Evolutionary conservation across 306 rosid species (phyloP).

Genomic region (Pterocarpus macrocarpus): DNA sequence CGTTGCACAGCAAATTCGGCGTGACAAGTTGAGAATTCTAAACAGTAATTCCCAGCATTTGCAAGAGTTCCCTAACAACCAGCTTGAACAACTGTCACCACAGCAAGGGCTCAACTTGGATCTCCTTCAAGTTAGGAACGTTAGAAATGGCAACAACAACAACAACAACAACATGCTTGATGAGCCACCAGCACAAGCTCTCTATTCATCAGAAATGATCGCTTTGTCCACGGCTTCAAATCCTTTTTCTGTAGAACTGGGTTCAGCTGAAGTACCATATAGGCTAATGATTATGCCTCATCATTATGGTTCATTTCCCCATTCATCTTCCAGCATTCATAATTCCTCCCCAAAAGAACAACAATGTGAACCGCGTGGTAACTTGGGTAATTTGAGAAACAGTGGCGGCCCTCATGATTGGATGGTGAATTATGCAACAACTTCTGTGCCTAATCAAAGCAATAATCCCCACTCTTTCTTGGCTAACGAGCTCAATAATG

Average conservation of each 20-base stretch:
- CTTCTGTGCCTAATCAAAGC: slow-evolving; percentile 19
- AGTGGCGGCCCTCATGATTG: slow-evolving; percentile 48
- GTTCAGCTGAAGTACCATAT: slow-evolving; percentile 33
- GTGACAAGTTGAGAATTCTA: slow-evolving; percentile 79
- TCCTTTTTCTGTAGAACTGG: no score
- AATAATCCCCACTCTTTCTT: slow-evolving; percentile 44
- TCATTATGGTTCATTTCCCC: slow-evolving; percentile 39
- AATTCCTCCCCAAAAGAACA: slow-evolving; percentile 42
- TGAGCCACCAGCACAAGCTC: slow-evolving; percentile 38
- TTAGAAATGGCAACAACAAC: slow-evolving; percentile 40
- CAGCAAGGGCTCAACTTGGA: slow-evolving; percentile 55
- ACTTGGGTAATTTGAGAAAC: slow-evolving; percentile 52
- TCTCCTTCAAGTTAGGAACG: slow-evolving; percentile 58
- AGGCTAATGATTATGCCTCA: slow-evolving; percentile 36
- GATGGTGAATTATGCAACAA: slow-evolving; percentile 48
- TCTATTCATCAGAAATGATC: slow-evolving; percentile 49
- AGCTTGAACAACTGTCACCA: slow-evolving; percentile 46
- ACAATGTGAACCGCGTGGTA: no score
- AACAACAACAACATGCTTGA: slow-evolving; percentile 50
- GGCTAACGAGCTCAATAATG: slow-evolving; percentile 37
- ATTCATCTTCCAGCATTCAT: slow-evolving; percentile 17
- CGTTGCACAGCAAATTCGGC: slow-evolving; percentile 91
- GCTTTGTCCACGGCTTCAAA: neutral
- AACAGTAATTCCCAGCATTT: slow-evolving; percentile 43
- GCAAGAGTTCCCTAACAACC: slow-evolving; percentile 48